Evolutionary conservation across 768 basidiomycete species (phyloP).

Genomic region (Boletus rubroflammeus): DNA sequence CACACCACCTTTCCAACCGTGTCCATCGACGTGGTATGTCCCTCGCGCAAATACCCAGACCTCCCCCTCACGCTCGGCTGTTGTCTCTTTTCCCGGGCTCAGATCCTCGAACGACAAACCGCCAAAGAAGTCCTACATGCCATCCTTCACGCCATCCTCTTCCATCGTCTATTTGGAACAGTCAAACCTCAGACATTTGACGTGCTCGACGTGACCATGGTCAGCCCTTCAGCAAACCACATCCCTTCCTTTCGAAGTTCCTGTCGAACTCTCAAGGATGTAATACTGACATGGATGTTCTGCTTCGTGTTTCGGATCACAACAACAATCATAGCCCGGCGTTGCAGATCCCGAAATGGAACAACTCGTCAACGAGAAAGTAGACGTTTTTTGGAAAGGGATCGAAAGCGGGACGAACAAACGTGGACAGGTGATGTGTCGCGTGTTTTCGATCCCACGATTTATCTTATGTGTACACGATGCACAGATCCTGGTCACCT

Average conservation of each 20-base stretch:
- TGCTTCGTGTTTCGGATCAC: not conserved
- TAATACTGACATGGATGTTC: not conserved
- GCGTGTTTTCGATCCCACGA: not conserved
- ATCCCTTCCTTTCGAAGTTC: not conserved
- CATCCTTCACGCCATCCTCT: constrained; percentile 77
- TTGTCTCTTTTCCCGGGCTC: not conserved
- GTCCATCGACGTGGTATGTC: constrained; percentile 31
- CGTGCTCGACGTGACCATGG: constrained; percentile 83
- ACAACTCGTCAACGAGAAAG: constrained; percentile 68
- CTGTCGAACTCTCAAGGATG: not conserved
- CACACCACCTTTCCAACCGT: constrained; percentile 26
- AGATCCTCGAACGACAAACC: constrained; percentile 71
- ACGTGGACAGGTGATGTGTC: constrained; percentile 56
- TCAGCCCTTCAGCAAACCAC: constrained; percentile 30
- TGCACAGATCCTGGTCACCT: constrained; percentile 58
- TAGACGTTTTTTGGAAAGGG: constrained; percentile 74
- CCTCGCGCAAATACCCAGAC: not conserved
- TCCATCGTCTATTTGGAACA: constrained; percentile 79
- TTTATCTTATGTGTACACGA: not conserved
- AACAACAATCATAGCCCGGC: constrained; percentile 54
- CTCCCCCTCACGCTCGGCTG: not conserved
- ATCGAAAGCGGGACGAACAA: constrained; percentile 62
- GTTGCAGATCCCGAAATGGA: constrained; percentile 73
- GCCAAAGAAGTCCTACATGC: constrained; percentile 73
- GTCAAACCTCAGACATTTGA: constrained; percentile 76